Base-by-base conservation (phyloP, 75 land plant species). In the Selaginella tamariscina region DNA sequence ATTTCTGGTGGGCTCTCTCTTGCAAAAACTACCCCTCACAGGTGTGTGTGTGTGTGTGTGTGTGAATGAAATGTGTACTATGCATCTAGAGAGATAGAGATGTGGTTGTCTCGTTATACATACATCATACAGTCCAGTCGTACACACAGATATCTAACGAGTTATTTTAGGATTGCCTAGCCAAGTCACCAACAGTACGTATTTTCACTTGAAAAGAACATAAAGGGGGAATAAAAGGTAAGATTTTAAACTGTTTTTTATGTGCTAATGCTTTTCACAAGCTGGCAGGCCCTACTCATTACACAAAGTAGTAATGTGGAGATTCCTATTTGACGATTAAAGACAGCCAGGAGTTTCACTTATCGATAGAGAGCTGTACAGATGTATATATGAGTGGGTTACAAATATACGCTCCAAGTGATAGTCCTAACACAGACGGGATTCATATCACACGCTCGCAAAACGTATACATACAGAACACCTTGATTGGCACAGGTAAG, bases 331-430 rank as follows among this genome's bases (percentile, higher is more conserved):
- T 39, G 49, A 39, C 49, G 11, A 5, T 39, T 5, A 39, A 39
- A 39, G 49, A 39, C 26, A 59, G 62, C 62, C 62, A 59, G 62
- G 24, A 59, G n/a, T 59, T 59, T 23, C 62, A 59, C 23, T 23
- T 59, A 2, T 59, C 62, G 8, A n/a, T 59, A 8, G 62, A 59
- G 21, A 26, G 26, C 26, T 59, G 62, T n/a, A 59, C 2, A 2
- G 62, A 21, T 5, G 26, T 59, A 2, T 21, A 59, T 5, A 26
- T 59, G 23, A 59, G 18, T 59, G 62, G 62, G 8, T n/a, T 59
- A 26, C 62, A 59, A 59, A 21, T 59, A 2, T 2, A 2, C 8
- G 62, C 62, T 27, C 62, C 62, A 5, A 26, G 26, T 9, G 26
- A 26, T n/a, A 59, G 62, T 59, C 62, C 62, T 5, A 59, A 59